Evolutionary conservation across 148 eudicot species (phyloP).

Genomic region (Silene conica): DNA sequence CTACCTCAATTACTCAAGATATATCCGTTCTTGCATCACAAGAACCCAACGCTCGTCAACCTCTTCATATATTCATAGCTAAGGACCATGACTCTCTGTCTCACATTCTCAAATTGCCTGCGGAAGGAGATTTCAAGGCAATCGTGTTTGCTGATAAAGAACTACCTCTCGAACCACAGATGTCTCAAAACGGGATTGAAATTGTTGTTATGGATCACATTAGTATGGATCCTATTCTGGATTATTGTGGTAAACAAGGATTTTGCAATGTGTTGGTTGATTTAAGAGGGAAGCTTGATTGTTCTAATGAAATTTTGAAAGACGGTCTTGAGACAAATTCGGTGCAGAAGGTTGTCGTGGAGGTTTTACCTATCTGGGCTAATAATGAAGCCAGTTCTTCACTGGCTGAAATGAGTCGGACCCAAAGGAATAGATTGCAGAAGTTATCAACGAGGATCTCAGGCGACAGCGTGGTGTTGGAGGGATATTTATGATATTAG

Average conservation of each 20-base stretch:
- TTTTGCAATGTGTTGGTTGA: conserved; percentile 71
- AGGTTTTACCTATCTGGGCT: not conserved
- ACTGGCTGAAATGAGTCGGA: conserved; percentile 22
- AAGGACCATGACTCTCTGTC: conserved; percentile 34
- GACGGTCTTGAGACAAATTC: conserved; percentile 31
- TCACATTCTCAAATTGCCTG: conserved; percentile 32
- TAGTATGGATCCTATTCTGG: conserved; percentile 53
- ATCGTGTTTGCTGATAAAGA: conserved; percentile 57
- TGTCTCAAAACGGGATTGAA: conserved; percentile 48
- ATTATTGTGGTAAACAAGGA: conserved; percentile 61
- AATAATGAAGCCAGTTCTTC: conserved; percentile 26
- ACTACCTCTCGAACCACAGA: conserved; percentile 27
- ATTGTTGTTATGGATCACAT: conserved; percentile 47
- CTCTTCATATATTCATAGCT: conserved; percentile 59
- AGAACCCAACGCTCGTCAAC: conserved; percentile 84
- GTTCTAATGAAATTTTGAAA: conserved; percentile 54
- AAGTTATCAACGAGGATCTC: conserved; percentile 43
- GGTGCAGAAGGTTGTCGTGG: conserved; percentile 57
- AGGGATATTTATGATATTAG: conserved; percentile 59
- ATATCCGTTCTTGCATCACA: conserved; percentile 43
- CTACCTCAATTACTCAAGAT: conserved; percentile 26
- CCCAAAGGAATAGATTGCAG: conserved; percentile 32
- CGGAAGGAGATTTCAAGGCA: conserved; percentile 37
- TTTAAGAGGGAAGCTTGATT: conserved; percentile 47
- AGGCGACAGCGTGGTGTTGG: conserved; percentile 50